phyloP scores from a whole-genome alignment of 2,329 filamentous ascomycete genomes.

The Colletotrichum sp. region DNA sequence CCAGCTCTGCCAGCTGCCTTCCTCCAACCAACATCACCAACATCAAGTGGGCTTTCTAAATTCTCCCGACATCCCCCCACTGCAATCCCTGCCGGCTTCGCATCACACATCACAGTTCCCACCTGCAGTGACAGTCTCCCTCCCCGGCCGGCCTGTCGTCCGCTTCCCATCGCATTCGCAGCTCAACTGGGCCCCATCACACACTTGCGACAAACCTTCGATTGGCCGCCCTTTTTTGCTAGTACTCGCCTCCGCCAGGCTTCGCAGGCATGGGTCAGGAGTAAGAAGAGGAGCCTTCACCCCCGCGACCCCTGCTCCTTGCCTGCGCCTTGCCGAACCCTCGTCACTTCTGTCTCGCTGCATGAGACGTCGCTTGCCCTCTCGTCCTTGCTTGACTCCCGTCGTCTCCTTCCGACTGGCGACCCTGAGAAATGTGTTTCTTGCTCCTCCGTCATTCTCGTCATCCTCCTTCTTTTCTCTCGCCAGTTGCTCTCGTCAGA shows the following conservation, averaged over 20 bases:
- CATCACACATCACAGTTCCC: not conserved
- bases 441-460: not conserved
- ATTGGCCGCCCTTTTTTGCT: not conserved
- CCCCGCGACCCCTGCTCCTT: not conserved
- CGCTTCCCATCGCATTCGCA: not conserved
- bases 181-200: not conserved
- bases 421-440: not conserved
- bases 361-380: constrained; percentile 3
- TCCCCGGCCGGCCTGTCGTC: not conserved
- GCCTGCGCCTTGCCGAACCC: constrained; percentile 1
- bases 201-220: not conserved
- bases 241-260: not conserved
- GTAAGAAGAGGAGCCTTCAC: not conserved
- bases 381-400: not conserved
- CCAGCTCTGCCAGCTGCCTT: not conserved
- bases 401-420: not conserved
- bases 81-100: not conserved
- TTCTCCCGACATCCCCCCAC: not conserved
- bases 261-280: not conserved
- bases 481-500: not conserved
- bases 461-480: not conserved
- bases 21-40: not conserved
- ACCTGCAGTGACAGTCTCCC: not conserved
- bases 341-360: constrained; percentile 11
- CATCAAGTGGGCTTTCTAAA: not conserved